These are phyloP conservation scores for Pelagomonas calceolata DNA, from an alignment of 108 stramenopile genomes.

Conservation along the genomic window DNA sequence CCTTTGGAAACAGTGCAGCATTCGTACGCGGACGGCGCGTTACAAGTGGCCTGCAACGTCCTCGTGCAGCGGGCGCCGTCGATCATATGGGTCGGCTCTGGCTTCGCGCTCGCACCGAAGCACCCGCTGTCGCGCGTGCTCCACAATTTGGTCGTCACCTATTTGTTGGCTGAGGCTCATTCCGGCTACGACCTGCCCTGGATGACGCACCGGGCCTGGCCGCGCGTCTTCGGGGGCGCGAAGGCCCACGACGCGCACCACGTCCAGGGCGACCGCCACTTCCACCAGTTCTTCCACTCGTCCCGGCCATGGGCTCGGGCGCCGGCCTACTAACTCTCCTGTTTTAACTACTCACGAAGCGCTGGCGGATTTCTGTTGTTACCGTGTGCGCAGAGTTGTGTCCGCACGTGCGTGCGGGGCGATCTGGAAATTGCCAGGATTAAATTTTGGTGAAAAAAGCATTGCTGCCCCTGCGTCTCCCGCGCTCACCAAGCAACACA, in stretches of 20 bases:
- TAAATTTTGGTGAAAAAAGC: too few species aligned
- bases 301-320: too few species aligned
- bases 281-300: conserved; percentile 35
- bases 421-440: too few species aligned
- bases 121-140: conserved; percentile 22
- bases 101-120: conserved; percentile 9
- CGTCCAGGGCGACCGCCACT: conserved; percentile 18
- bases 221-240: conserved; percentile 15
- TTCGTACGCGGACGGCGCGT: conserved; percentile 33
- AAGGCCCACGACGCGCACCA: conserved; percentile 33
- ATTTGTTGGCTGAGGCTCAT: conserved; percentile 19
- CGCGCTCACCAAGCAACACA: too few species aligned
- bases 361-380: too few species aligned
- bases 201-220: conserved; percentile 10
- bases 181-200: conserved; percentile 9
- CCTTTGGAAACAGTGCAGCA: conserved; percentile 33
- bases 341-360: too few species aligned
- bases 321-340: too few species aligned
- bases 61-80: conserved; percentile 25
- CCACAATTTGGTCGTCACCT: conserved; percentile 41
- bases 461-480: too few species aligned
- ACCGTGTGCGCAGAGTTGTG: too few species aligned
- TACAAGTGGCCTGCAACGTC: conserved; percentile 42
- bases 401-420: too few species aligned
- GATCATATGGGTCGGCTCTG: too few species aligned